Evolutionary conservation across 148 eudicot species (phyloP), one percentile per base, ranked within the genome.

Genomic region (Mesembryanthemum crystallinum): DNA sequence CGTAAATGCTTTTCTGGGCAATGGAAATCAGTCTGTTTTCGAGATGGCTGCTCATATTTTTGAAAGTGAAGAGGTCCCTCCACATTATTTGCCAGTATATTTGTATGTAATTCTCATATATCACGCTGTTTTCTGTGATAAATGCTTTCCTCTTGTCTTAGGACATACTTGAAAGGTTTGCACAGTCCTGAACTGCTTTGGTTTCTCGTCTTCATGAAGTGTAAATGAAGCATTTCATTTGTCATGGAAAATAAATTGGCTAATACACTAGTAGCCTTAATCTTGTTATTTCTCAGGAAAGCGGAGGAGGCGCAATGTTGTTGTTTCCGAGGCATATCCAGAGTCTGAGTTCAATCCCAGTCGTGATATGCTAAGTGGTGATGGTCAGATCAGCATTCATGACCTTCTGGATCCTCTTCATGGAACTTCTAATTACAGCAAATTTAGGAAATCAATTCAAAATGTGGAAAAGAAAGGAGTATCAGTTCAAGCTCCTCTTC

Each of bases 311-410:
- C 75, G 81, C 55, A 83, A 82, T 75, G 58, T 80, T 60, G 81
- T 84, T 74, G 78, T 89, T 71, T 83, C 91, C 14, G 98, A 92
- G 85, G 89, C 91, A 27, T 91, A 92, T 82, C 92, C 97, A 30
- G 97, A 96, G 78, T 92, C 97, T 51, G 96, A 92, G 78, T 89
- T 77, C 69, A 95, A 95, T 88, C 96, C 98, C 8, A 89, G 86
- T 66, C 70, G 91, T 75, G 92, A 90, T 87, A 82, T 92, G 67
- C 88, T 92, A 57, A 88, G 82, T 80, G 93, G 94, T 54, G 85
- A 85, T 70, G 88, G 85, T 37, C 84, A 63, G 69, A 87, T 96
- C 72, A 92, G 85, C 83, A 80, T 91, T 74, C 69, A 91, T 14
- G 98, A 89, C 80, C 91, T 96, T 84, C 58, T 96, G 82, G 88